Evolutionary conservation across 371 early-diverging fungal genomes (phyloP), one percentile per base, ranked within the genome.

Genomic region (Zopfochytrium polystomum): DNA sequence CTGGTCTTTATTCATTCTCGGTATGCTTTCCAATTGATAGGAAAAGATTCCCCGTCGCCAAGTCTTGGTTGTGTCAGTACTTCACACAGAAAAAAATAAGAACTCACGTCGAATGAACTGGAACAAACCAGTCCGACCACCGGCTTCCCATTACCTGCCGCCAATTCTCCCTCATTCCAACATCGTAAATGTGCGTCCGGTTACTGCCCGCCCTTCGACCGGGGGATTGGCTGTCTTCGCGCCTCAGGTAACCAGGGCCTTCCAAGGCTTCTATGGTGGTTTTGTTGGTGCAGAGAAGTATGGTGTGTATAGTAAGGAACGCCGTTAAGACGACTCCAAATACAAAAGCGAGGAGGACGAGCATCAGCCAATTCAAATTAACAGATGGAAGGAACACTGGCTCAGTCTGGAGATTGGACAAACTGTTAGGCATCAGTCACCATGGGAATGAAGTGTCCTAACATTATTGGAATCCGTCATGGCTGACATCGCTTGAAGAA

Each of bases 211-310:
- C n/a, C n/a, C n/a, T n/a, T n/a, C n/a, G n/a, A n/a, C n/a, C n/a
- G n/a, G n/a, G n/a, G n/a, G n/a, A n/a, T n/a, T n/a, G n/a, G n/a
- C n/a, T n/a, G n/a, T n/a, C n/a, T n/a, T n/a, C n/a, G n/a, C n/a
- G n/a, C n/a, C n/a, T n/a, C n/a, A n/a, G n/a, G n/a, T n/a, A n/a
- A n/a, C n/a, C n/a, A n/a, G 55, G 55, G 11, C 75, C 65, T 65
- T 85, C 88, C 64, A 85, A 78, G 45, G 67, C 73, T 58, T 88
- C 88, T 30, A 88, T 85, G 0, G 88, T 88, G 0, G 87, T 84
- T 48, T 78, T 74, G 60, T 88, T 88, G 52, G 74, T 74, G 46
- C 77, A 59, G 15, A 86, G 26, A 31, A 82, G 77, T 27, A 75
- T 58, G 7, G 79, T 70, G 65, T 88, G 88, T 26, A 86, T 78